Conservation (phyloP, 345 rosid genomes). For the Heritiera fomes region DNA sequence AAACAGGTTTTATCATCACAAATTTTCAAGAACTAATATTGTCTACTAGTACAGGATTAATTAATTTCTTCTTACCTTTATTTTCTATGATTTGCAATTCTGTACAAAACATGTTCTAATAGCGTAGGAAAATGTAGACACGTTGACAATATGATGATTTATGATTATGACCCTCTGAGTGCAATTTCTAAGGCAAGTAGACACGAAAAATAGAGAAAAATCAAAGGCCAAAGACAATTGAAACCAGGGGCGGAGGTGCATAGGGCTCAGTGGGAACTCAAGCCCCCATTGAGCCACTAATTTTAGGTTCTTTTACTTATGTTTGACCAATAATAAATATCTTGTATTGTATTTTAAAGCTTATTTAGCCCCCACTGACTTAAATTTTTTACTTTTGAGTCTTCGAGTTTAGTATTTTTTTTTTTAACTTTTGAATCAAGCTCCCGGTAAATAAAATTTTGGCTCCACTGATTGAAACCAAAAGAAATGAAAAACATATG, state of each 20-base stretch:
- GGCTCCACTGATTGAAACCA: slow-evolving; percentile 27
- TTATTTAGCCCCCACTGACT: too few relatives aligned
- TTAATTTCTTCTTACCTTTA: slow-evolving; percentile 8
- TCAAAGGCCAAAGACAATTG: slow-evolving; percentile 20
- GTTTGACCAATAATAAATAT: too few relatives aligned
- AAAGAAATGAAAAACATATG: slow-evolving; percentile 14
- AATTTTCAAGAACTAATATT: slow-evolving; percentile 24
- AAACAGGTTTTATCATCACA: slow-evolving; percentile 22
- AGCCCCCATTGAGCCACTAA: too few relatives aligned
- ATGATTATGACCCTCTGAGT: slow-evolving; percentile 14
- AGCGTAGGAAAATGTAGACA: slow-evolving; percentile 25
- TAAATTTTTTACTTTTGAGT: too few relatives aligned
- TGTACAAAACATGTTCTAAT: slow-evolving; percentile 20
- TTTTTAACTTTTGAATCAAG: too few relatives aligned
- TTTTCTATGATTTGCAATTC: slow-evolving; percentile 14
- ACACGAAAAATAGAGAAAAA: slow-evolving; percentile 16
- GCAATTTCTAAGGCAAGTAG: slow-evolving; percentile 28
- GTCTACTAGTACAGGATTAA: slow-evolving; percentile 23
- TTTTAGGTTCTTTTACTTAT: too few relatives aligned
- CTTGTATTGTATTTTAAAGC: too few relatives aligned
- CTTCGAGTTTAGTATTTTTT: too few relatives aligned
- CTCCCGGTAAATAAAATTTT: too few relatives aligned
- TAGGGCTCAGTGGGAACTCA: too few relatives aligned
- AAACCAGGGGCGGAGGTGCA: too few relatives aligned
- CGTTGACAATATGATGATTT: slow-evolving; percentile 15